A percentile compares a stretch with the other conserved stretches of the same genome.
phyloP scores from a whole-genome alignment of 805 yeast genomes.

The Nakazawaea anatomiae region DNA sequence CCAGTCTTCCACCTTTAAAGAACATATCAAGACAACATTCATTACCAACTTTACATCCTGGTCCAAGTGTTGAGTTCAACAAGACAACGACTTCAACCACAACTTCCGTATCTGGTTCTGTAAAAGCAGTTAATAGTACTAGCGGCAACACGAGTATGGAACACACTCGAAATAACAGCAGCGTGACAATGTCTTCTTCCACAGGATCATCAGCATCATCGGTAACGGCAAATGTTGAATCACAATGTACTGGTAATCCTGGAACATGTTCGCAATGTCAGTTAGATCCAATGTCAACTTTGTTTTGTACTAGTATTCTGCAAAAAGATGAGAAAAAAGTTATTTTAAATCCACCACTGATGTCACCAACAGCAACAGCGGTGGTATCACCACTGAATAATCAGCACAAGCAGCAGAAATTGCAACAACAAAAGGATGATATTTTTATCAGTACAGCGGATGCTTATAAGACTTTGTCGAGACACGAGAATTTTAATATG shows the following conservation, averaged over 20 bases:
- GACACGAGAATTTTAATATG: conserved; percentile 71
- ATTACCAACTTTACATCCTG: conserved; percentile 59
- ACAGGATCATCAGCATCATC: conserved; percentile 11
- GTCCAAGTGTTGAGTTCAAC: conserved; percentile 48
- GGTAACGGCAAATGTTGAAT: not conserved
- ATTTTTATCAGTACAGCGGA: conserved; percentile 79
- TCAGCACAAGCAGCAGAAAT: conserved; percentile 7
- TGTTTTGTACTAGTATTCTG: conserved; percentile 85
- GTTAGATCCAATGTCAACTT: conserved; percentile 78
- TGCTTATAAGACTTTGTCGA: conserved; percentile 79
- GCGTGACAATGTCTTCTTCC: not conserved
- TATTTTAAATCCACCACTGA: conserved; percentile 5
- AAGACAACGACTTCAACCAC: conserved; percentile 14
- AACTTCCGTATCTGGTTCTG: not conserved
- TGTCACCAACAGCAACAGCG: conserved; percentile 3
- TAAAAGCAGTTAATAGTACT: not conserved
- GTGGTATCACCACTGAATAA: too few relatives aligned
- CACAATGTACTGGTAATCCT: conserved; percentile 73
- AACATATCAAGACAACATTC: conserved; percentile 25
- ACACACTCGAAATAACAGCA: not conserved
- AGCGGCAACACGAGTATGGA: not conserved
- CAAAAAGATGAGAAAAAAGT: conserved; percentile 30
- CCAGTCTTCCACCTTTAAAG: conserved; percentile 14
- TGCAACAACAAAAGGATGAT: conserved; percentile 9
- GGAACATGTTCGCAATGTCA: conserved; percentile 85